Base-by-base conservation (phyloP, 371 early-diverging fungal genomes). In the Mucor plumbeus region DNA sequence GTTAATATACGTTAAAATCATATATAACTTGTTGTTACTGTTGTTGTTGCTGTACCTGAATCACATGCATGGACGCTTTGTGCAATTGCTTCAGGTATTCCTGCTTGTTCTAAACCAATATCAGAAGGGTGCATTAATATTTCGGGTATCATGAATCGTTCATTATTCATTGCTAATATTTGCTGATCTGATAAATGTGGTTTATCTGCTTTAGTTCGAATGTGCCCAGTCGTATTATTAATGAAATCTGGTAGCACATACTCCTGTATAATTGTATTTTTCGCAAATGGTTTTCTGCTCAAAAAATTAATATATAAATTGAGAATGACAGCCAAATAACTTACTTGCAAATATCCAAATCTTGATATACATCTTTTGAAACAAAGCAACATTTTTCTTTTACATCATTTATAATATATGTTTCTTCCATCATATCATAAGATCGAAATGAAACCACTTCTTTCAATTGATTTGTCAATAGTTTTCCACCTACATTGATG, bases 391-490 rank as follows among this genome's bases (percentile, higher is more conserved):
- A 92, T 5, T 85, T 80, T 73, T 94, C 94, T 76, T 95, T 95
- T 61, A 92, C 88, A 21, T 91, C 85, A 61, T 92, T 92, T 55
- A 95, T 89, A 35, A 94, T 83, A 68, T 85, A 87, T 0, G 94
- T 91, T 69, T 95, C 95, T 67, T 95, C 94, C 94, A 94, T 94
- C 95, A 95, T 95, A 69, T 95, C 91, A 86, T 91, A 95, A 58
- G 91, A 83, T 55, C 90, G 78, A 71, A 94, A 95, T 8, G 95
- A 94, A 10, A 95, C 90, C 13, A 88, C 85, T 68, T 94, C 95
- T 71, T 95, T 95, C n/a, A 95, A 76, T 60, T 92, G 91, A 71
- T 92, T 95, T 4, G 95, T 95, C 69, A 95, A 72, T 43, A 94
- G 74, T 61, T 92, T 92, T 3, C 95, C 95, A 34, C 95, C 95